Conservation (phyloP, 2,329 filamentous ascomycete genomes). For the Arthrobotrys iridis region DNA sequence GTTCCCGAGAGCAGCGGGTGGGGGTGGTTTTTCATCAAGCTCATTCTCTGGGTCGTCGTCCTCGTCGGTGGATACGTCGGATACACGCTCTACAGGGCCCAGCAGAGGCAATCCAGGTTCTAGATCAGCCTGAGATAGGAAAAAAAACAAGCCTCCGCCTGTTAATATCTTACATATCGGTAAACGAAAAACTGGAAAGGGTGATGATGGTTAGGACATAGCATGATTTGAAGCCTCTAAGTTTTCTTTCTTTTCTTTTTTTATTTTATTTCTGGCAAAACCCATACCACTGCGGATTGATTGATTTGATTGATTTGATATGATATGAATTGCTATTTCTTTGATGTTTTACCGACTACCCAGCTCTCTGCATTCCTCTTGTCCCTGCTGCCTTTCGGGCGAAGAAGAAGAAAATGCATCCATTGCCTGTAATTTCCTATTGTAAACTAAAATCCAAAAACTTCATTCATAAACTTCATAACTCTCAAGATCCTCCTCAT, state of each 20-base stretch:
- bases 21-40: constrained; percentile 81
- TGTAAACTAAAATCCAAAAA: constrained; percentile 7
- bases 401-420: no score
- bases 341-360: neutral
- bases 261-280: neutral
- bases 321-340: neutral
- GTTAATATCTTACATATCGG: neutral
- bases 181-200: neutral
- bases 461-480: no score
- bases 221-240: neutral
- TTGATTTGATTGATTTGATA: neutral
- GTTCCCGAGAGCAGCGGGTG: constrained; percentile 66
- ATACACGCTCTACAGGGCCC: constrained; percentile 80
- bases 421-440: neutral
- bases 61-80: constrained; percentile 82
- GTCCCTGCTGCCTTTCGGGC: no score
- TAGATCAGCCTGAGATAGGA: constrained; percentile 37
- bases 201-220: neutral
- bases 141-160: neutral
- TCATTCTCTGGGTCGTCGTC: constrained; percentile 76
- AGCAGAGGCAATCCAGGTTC: constrained; percentile 63
- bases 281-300: neutral
- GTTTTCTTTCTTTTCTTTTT: neutral
- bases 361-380: neutral
- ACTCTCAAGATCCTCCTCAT: neutral